Evolutionary conservation across 2,329 filamentous ascomycete species (phyloP).

Genomic region (Apiospora saccharicola): DNA sequence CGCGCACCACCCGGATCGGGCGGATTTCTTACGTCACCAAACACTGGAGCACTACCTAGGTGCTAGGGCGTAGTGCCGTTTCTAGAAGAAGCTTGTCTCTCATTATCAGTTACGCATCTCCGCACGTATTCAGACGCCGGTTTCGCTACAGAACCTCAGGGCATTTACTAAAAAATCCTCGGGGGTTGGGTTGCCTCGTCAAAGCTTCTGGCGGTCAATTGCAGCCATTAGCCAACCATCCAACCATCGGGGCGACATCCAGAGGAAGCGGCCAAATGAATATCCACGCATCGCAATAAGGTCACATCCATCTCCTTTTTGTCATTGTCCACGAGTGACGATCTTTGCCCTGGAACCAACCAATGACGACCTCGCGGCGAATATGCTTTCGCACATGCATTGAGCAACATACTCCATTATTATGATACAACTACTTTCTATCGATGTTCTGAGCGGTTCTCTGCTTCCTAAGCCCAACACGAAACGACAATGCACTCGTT

Average conservation of each 20-base stretch:
- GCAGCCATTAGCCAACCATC: neutral
- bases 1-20: neutral
- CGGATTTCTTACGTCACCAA: conserved; percentile 13
- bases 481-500: neutral
- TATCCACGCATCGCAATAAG: neutral
- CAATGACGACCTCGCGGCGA: neutral
- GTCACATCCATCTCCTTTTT: neutral
- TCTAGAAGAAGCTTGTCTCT: conserved; percentile 18
- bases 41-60: neutral
- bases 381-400: neutral
- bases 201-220: conserved; percentile 2
- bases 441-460: neutral
- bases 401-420: neutral
- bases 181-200: neutral
- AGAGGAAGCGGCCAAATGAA: neutral
- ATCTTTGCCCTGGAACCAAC: neutral
- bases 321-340: neutral
- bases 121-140: neutral
- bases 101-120: neutral
- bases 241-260: neutral
- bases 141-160: neutral
- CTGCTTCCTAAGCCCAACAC: neutral
- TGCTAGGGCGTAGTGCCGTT: neutral
- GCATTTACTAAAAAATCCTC: too few species aligned
- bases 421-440: neutral